phyloP scores from a whole-genome alignment of 768 basidiomycete genomes.

The Mycena vulgaris region DNA sequence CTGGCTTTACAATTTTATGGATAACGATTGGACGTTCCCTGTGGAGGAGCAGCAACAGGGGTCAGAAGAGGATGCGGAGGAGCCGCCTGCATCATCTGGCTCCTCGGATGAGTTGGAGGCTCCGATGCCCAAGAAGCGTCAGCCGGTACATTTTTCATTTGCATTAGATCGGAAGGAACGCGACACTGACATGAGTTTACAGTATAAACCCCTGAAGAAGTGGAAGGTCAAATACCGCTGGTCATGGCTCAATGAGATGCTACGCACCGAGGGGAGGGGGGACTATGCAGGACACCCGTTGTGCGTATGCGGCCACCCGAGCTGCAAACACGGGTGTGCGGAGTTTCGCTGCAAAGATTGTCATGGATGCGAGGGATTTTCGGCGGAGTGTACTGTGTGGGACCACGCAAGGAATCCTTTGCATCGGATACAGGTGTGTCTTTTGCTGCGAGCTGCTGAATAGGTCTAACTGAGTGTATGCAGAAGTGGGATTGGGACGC shows the following conservation, averaged over 20 bases:
- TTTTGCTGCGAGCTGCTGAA: neutral
- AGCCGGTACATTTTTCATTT: no score
- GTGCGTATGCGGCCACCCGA: neutral
- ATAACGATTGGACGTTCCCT: no score
- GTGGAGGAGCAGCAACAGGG: no score
- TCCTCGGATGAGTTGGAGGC: no score
- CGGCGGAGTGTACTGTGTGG: slow-evolving; percentile 23
- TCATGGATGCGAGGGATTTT: slow-evolving; percentile 12
- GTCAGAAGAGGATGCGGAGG: no score
- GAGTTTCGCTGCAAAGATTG: slow-evolving; percentile 34
- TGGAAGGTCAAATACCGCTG: neutral
- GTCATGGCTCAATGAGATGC: neutral
- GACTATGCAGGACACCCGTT: neutral
- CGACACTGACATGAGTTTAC: no score
- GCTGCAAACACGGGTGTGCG: neutral
- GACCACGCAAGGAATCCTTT: slow-evolving; percentile 27
- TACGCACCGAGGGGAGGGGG: neutral
- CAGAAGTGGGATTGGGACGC: neutral
- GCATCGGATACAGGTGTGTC: slow-evolving; percentile 34
- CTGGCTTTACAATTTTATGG: no score
- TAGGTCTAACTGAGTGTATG: neutral
- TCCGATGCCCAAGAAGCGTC: no score
- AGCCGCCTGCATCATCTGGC: no score
- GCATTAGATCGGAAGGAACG: no score
- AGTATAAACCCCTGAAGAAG: neutral